Evolutionary conservation across 805 yeast species (phyloP).

Genomic region (Teunomyces barrocoloradensis): DNA sequence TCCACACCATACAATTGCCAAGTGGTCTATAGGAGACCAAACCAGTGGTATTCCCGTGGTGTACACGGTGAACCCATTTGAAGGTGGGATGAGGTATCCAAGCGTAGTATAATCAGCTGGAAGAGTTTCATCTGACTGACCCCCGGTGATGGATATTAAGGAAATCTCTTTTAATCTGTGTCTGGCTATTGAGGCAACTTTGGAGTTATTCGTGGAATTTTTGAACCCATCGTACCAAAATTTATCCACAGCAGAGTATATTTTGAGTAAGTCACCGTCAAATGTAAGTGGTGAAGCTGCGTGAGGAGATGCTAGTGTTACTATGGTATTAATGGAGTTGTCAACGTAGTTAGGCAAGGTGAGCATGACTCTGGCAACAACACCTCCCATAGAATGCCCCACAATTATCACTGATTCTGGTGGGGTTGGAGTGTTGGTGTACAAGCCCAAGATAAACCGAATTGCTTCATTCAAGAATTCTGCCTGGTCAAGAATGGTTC

Average conservation of each 20-base stretch:
- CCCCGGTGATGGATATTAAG: conserved; percentile 86
- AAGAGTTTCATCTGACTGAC: conserved; percentile 68
- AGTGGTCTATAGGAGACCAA: conserved; percentile 93
- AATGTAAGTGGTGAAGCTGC: conserved; percentile 89
- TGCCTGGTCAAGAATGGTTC: conserved; percentile 90
- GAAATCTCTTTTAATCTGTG: conserved; percentile 57
- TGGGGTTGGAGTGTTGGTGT: conserved; percentile 38
- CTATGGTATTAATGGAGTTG: conserved; percentile 74
- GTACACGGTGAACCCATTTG: conserved; percentile 78
- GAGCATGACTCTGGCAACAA: conserved; percentile 83
- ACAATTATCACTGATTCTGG: conserved; percentile 75
- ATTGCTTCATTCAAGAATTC: conserved; percentile 90
- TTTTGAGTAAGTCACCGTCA: conserved; percentile 79
- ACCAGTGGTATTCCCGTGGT: conserved; percentile 86
- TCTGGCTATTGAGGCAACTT: conserved; percentile 32
- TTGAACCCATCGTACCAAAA: conserved; percentile 73
- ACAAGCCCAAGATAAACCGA: conserved; percentile 67
- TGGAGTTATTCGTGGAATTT: conserved; percentile 15
- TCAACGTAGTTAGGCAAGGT: conserved; percentile 72
- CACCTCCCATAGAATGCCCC: conserved; percentile 98
- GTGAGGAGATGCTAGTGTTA: conserved; percentile 90
- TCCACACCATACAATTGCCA: conserved; percentile 95
- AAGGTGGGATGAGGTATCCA: conserved; percentile 64
- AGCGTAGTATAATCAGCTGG: conserved; percentile 89
- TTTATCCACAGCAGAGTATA: conserved; percentile 70